Evolutionary conservation across 2,329 filamentous ascomycete genomes (phyloP), one percentile per base, ranked within the genome.

Genomic region (Pseudogymnoascus sp.): DNA sequence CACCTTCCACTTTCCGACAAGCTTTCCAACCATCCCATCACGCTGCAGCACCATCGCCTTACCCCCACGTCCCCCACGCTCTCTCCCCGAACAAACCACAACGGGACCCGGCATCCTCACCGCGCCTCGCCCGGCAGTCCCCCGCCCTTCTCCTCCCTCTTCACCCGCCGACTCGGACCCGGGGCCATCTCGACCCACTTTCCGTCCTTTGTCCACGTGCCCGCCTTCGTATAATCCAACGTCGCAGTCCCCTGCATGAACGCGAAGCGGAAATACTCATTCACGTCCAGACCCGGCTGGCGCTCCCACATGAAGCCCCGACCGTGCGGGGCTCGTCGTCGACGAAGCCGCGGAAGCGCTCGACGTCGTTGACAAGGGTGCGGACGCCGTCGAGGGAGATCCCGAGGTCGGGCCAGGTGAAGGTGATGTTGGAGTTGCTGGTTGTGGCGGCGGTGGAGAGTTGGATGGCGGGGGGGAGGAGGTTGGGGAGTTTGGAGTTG

Each of bases 361-460:
- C 91, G 0, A 96, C 91, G 68, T 96, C 91, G 70, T 96, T 95
- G 66, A 96, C 89, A 0, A 96, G 78, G 14, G 95, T 82, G 71
- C 88, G 91, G 64, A 96, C 82, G 11, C 90, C 91, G 69, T 93
- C 88, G 67, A 86, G 91, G 33, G 14, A 18, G 33, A 33, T 66
- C 35, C 66, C 76, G 21, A 79, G 79, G 37, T 73, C 64, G 1
- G 75, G 75, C 84, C 82, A 87, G 2, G 73, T 73, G 64, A 86
- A 90, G 0, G 83, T 82, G 65, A 93, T 90, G 9, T 81, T 88
- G 61, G 89, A 89, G 60, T 83, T 77, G 2, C 77, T 75, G n/a
- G 49, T 18, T 4, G 28, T 6, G 3, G 43, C 9, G 23, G 41
- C 4, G 55, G 70, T 73, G 40, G 72, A 79, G 3, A 80, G 72